Evolutionary conservation across 768 basidiomycete species (phyloP).

Genomic region (Lactarius akahatsu): DNA sequence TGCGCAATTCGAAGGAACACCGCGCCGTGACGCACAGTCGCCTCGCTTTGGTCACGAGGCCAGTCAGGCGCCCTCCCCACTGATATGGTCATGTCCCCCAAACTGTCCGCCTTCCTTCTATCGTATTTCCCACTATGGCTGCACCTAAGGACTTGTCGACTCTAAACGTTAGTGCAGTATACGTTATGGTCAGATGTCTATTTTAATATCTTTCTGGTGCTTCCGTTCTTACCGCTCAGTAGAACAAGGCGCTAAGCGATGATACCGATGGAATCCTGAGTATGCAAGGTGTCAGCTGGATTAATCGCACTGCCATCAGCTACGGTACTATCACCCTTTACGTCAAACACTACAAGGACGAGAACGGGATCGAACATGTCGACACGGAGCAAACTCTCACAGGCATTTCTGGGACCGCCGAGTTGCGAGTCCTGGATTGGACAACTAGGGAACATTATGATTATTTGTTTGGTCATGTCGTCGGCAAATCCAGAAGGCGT

Average conservation of each 20-base stretch:
- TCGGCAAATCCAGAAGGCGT: slow-evolving; percentile 40
- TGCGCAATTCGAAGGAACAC: slow-evolving; percentile 15
- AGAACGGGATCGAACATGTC: slow-evolving; percentile 58
- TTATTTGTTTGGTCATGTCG: slow-evolving; percentile 58
- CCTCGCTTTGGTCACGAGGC: not conserved
- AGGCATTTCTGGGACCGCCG: slow-evolving; percentile 55
- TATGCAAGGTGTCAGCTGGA: slow-evolving; percentile 71
- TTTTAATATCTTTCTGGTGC: not conserved
- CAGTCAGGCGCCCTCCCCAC: not conserved
- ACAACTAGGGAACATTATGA: slow-evolving; percentile 49
- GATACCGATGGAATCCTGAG: slow-evolving; percentile 57
- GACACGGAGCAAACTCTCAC: slow-evolving; percentile 62
- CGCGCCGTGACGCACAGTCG: not conserved
- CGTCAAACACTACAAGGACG: slow-evolving; percentile 62
- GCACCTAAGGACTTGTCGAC: slow-evolving; percentile 4
- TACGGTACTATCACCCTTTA: slow-evolving; percentile 55
- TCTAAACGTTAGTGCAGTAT: not conserved
- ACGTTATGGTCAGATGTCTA: slow-evolving; percentile 5
- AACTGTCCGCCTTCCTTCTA: not conserved
- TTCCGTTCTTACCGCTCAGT: not conserved
- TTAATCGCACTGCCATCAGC: slow-evolving; percentile 60
- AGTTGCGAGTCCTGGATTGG: slow-evolving; percentile 57
- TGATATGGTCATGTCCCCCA: not conserved
- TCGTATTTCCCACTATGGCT: not conserved
- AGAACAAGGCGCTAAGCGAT: slow-evolving; percentile 72